A percentile compares a stretch with the other conserved stretches of the same genome.
These are phyloP conservation scores for Pyrenophora teres DNA, from an alignment of 2,329 filamentous ascomycete genomes.

Conservation along the genomic window DNA sequence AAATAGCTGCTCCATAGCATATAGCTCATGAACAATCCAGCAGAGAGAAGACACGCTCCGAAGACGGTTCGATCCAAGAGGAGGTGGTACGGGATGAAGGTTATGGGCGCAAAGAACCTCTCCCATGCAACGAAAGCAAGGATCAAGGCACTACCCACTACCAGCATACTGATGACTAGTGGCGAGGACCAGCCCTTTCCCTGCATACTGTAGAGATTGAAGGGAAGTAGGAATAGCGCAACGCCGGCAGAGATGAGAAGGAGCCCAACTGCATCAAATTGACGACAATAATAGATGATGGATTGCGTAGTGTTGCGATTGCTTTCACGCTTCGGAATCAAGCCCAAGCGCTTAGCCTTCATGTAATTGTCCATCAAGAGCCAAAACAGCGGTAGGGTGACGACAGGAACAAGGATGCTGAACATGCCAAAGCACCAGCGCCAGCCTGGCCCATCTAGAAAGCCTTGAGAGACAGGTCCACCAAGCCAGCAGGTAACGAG, in stretches of 20 bases:
- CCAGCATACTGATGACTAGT: conserved; percentile 44
- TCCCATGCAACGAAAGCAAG: conserved; percentile 46
- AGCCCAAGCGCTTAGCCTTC: conserved; percentile 61
- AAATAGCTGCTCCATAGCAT: conserved; percentile 46
- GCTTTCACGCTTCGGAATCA: conserved; percentile 51
- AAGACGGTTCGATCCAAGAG: conserved; percentile 48
- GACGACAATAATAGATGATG: conserved; percentile 58
- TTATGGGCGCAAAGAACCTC: conserved; percentile 39
- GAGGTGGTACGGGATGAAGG: conserved; percentile 49
- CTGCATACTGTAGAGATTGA: conserved; percentile 49
- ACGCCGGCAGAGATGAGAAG: conserved; percentile 64
- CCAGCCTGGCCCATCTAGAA: conserved; percentile 59
- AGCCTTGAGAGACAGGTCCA: conserved; percentile 28
- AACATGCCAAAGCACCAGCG: conserved; percentile 71
- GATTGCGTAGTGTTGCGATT: conserved; percentile 55
- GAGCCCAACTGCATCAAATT: conserved; percentile 67
- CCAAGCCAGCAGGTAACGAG: conserved; percentile 27
- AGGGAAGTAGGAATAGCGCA: conserved; percentile 70
- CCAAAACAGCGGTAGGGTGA: conserved; percentile 63
- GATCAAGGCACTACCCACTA: conserved; percentile 42
- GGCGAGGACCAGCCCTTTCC: conserved; percentile 27
- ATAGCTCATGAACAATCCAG: conserved; percentile 33
- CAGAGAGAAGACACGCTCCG: conserved; percentile 56
- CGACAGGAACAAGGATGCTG: conserved; percentile 64
- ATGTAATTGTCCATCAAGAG: conserved; percentile 61